These are phyloP conservation scores for Angophora floribunda DNA, from an alignment of 345 rosid genomes.

Conservation along the genomic window DNA sequence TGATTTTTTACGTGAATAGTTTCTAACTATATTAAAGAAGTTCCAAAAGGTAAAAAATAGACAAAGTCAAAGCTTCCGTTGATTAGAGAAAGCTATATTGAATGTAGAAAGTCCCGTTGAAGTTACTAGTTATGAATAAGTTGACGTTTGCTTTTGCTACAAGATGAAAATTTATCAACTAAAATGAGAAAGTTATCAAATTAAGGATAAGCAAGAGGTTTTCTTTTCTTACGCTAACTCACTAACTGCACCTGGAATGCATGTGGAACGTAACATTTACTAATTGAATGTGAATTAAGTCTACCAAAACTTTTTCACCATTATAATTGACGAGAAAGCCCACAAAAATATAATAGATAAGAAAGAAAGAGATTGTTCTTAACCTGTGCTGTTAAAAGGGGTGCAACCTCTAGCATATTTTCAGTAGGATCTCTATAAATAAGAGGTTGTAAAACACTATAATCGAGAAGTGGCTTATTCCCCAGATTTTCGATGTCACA, in stretches of 20 bases:
- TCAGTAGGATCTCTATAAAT: background rate
- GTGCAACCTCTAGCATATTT: background rate
- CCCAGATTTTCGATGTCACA: constrained; percentile 24
- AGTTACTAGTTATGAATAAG: background rate
- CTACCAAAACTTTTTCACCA: constrained; percentile 6
- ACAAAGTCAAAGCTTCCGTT: background rate
- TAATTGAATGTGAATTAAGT: too few species aligned
- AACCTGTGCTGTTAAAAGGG: background rate
- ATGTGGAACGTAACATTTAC: too few species aligned
- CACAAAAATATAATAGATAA: constrained; percentile 1
- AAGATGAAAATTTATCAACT: constrained; percentile 37
- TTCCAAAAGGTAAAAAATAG: background rate
- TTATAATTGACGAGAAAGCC: background rate
- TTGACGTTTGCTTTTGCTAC: background rate
- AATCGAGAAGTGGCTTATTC: background rate
- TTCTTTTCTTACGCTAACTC: constrained; percentile 18
- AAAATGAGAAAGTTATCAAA: background rate
- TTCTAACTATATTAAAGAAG: background rate
- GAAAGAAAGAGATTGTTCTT: background rate
- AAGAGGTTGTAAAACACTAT: background rate
- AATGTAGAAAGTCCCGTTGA: background rate
- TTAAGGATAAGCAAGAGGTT: background rate
- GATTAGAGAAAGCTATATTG: background rate
- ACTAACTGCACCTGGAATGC: too few species aligned
- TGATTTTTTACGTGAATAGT: background rate